A percentile compares a stretch with the other conserved stretches of the same genome.
phyloP scores from a whole-genome alignment of 371 early-diverging fungal genomes.

The Mucor sp. region DNA sequence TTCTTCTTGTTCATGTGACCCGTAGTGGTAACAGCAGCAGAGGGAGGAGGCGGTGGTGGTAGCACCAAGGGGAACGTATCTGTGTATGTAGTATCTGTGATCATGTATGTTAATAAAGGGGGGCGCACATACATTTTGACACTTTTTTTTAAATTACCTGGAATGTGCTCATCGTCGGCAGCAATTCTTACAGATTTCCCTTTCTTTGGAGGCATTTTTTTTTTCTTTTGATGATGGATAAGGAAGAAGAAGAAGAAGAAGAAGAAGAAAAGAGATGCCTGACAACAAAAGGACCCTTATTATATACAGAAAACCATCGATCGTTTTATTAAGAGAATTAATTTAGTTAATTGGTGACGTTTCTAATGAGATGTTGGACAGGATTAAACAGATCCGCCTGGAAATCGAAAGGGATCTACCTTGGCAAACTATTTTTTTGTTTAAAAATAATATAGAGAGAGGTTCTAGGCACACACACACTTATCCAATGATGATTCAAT shows the following conservation, averaged over 20 bases:
- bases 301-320: neutral
- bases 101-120: neutral
- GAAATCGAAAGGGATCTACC: neutral
- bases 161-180: slow-evolving; percentile 12
- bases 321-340: neutral
- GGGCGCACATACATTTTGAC: neutral
- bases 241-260: neutral
- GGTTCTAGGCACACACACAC: neutral
- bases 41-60: slow-evolving; percentile 5
- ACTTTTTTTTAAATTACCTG: slow-evolving; percentile 7
- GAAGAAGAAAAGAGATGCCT: neutral
- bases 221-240: neutral
- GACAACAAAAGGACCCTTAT: neutral
- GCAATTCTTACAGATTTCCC: slow-evolving; percentile 20
- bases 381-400: neutral
- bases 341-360: slow-evolving; percentile 8
- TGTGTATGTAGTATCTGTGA: neutral
- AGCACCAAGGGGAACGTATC: slow-evolving; percentile 5
- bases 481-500: neutral
- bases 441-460: neutral
- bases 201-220: slow-evolving; percentile 8
- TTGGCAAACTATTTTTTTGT: neutral
- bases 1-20: slow-evolving; percentile 11
- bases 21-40: slow-evolving; percentile 1
- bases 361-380: neutral